phyloP scores from a whole-genome alignment of 2,329 filamentous ascomycete genomes.

The Aureobasidium zeae region DNA sequence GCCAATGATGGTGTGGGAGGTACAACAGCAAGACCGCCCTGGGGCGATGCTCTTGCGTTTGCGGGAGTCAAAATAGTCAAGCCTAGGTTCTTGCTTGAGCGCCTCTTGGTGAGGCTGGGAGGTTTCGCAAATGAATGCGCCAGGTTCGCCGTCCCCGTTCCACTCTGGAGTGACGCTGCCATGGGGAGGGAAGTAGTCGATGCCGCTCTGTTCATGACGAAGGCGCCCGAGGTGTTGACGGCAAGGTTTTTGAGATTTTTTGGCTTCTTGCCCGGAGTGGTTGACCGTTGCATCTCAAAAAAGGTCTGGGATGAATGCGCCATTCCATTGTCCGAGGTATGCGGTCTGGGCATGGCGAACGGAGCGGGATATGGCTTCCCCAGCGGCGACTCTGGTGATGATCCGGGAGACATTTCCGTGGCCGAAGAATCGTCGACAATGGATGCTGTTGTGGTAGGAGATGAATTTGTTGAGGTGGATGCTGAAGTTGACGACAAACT shows the following conservation, averaged over 20 bases:
- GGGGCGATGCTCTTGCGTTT: conserved; percentile 51
- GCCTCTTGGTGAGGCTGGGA: conserved; percentile 57
- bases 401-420: conserved; percentile 82
- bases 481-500: conserved; percentile 70
- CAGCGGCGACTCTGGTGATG: conserved; percentile 82
- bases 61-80: conserved; percentile 58
- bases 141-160: conserved; percentile 51
- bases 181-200: conserved; percentile 46
- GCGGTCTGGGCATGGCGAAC: conserved; percentile 48
- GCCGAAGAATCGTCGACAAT: conserved; percentile 86
- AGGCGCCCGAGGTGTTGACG: conserved; percentile 54
- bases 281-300: conserved; percentile 41
- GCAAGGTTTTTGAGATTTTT: conserved; percentile 79
- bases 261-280: conserved; percentile 54
- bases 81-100: conserved; percentile 63
- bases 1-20: conserved; percentile 49
- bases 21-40: conserved; percentile 47
- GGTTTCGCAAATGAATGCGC: conserved; percentile 76
- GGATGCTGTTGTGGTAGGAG: conserved; percentile 86
- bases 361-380: conserved; percentile 62
- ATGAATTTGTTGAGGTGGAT: conserved; percentile 84
- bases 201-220: conserved; percentile 38
- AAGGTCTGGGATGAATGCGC: conserved; percentile 49
- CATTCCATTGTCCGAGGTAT: conserved; percentile 38
- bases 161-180: conserved; percentile 36